Evolutionary conservation across 2,329 filamentous ascomycete species (phyloP).

Genomic region (Falciphora oryzae): DNA sequence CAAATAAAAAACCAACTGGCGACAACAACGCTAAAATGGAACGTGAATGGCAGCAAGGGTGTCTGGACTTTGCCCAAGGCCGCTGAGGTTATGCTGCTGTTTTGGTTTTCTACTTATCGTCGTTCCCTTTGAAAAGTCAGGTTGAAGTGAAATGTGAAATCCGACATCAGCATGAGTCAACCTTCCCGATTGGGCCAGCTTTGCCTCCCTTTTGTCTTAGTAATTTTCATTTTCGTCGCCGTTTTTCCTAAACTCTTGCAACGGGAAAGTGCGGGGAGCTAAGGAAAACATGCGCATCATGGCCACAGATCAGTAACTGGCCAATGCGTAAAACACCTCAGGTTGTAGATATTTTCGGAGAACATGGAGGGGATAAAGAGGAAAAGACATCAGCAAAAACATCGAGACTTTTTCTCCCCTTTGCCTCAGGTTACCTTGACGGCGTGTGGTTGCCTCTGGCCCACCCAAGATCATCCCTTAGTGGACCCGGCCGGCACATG

Average conservation of each 20-base stretch:
- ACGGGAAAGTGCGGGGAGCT: no score
- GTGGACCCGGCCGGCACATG: neutral
- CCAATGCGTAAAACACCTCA: neutral
- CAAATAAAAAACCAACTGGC: neutral
- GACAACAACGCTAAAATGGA: neutral
- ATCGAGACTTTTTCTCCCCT: no score
- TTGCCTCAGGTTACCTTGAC: no score
- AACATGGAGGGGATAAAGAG: no score
- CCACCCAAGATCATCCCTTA: neutral
- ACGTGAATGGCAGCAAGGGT: neutral
- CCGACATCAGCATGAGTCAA: constrained; percentile 11
- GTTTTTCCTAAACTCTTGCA: neutral
- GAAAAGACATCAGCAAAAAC: no score
- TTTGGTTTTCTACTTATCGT: neutral
- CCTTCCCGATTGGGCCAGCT: neutral
- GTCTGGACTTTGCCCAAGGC: neutral
- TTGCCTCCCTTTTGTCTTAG: neutral
- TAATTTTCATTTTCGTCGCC: no score
- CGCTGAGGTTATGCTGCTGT: neutral
- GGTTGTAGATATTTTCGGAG: no score
- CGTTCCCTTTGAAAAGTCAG: neutral
- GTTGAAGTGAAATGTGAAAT: neutral
- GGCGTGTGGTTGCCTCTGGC: neutral
- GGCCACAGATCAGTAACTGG: neutral
- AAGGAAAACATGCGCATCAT: no score